Conservation (phyloP, 257 asterid species). For the Eucommia ulmoides region DNA sequence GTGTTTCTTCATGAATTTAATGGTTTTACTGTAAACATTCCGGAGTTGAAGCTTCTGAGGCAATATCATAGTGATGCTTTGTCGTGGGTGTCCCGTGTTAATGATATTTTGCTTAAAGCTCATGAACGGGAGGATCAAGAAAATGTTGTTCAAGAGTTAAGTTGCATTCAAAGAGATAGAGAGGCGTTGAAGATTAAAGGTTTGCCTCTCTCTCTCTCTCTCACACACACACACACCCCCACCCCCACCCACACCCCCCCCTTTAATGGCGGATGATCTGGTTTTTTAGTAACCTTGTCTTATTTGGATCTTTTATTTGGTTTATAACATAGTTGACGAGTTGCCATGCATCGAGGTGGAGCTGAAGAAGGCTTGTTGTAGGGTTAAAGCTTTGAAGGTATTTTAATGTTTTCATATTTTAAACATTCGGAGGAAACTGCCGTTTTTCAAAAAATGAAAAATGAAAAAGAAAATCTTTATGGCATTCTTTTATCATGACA, state of each 20-base stretch:
- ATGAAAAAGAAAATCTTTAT: too few species aligned
- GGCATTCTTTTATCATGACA: slow-evolving; percentile 5
- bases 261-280: too few species aligned
- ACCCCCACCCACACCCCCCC: too few species aligned
- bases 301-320: too few species aligned
- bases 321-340: slow-evolving; percentile 45
- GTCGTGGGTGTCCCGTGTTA: slow-evolving; percentile 63
- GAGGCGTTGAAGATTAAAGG: slow-evolving; percentile 60
- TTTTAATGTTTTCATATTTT: slow-evolving; percentile 8
- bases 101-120: slow-evolving; percentile 36
- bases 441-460: too few species aligned
- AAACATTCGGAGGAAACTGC: too few species aligned
- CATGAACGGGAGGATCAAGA: slow-evolving; percentile 67
- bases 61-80: slow-evolving; percentile 46
- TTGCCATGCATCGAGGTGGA: slow-evolving; percentile 59
- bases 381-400: slow-evolving; percentile 81
- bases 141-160: slow-evolving; percentile 51
- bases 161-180: slow-evolving; percentile 53
- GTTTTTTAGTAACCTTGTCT: too few species aligned
- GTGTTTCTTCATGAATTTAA: slow-evolving; percentile 44
- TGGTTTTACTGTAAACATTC: slow-evolving; percentile 50
- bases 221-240: too few species aligned
- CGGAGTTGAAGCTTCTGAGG: slow-evolving; percentile 65
- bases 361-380: slow-evolving; percentile 66
- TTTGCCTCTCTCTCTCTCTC: too few species aligned